A percentile compares a stretch with the other conserved stretches of the same genome.
Conservation (phyloP, 1,284 basidiomycete species). For the Sporisorium graminicola region DNA sequence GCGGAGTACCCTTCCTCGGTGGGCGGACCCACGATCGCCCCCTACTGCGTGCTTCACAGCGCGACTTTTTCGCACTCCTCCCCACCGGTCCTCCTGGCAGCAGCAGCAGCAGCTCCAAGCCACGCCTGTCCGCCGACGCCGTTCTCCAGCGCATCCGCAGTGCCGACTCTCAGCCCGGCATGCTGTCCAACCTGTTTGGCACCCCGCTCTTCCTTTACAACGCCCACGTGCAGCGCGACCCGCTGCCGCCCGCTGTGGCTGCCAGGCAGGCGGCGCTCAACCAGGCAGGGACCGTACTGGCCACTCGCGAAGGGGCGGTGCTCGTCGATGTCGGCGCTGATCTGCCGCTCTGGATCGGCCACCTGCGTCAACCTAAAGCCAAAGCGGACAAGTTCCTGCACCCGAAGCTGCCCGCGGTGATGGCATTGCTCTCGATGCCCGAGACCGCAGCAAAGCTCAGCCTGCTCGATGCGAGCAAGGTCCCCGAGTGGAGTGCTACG, state of each 20-base stretch:
- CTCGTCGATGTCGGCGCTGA: conserved; percentile 70
- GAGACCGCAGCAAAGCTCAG: conserved; percentile 60
- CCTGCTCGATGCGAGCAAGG: conserved; percentile 56
- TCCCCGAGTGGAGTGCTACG: conserved; percentile 69
- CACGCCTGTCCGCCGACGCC: conserved; percentile 69
- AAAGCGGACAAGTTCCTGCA: conserved; percentile 68
- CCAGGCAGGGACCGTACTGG: conserved; percentile 68
- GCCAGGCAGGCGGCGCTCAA: conserved; percentile 36
- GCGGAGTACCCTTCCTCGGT: conserved; percentile 68
- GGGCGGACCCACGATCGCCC: conserved; percentile 70
- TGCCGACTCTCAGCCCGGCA: conserved; percentile 72
- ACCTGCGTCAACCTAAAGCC: conserved; percentile 71
- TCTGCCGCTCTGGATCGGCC: conserved; percentile 71
- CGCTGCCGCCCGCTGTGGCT: conserved; percentile 39
- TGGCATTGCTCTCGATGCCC: conserved; percentile 66
- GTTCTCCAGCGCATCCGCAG: conserved; percentile 70
- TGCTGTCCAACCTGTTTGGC: conserved; percentile 70
- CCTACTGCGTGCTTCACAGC: conserved; percentile 69
- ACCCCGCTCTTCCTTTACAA: conserved; percentile 70
- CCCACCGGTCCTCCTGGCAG: background rate
- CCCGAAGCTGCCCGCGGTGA: conserved; percentile 71
- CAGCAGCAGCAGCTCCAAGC: background rate
- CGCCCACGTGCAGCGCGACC: conserved; percentile 68
- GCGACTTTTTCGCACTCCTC: conserved; percentile 54
- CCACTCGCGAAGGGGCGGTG: conserved; percentile 71